Evolutionary conservation across 306 rosid genomes (phyloP).

Genomic region (Carpinus viminea): DNA sequence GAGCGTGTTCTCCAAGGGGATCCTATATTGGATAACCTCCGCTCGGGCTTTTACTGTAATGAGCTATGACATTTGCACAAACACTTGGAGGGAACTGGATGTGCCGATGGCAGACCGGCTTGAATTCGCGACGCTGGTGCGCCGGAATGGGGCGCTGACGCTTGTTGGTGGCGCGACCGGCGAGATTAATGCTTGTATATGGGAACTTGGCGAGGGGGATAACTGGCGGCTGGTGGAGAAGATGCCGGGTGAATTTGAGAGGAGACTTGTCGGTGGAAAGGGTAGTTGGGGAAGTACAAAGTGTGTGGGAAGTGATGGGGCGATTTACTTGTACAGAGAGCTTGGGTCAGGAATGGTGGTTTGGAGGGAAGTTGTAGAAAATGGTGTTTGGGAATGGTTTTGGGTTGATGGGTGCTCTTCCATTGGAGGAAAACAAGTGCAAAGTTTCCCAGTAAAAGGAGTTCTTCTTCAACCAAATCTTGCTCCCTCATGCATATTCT

Average conservation of each 20-base stretch:
- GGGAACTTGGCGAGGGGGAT: conserved; percentile 54
- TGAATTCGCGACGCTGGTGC: conserved; percentile 62
- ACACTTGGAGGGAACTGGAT: conserved; percentile 53
- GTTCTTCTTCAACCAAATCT: conserved; percentile 64
- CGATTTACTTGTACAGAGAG: conserved; percentile 55
- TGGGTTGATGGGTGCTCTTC: conserved; percentile 63
- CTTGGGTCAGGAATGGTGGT: conserved; percentile 63
- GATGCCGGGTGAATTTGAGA: conserved; percentile 56
- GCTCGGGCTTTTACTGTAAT: conserved; percentile 66
- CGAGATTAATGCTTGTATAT: conserved; percentile 42
- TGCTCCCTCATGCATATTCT: conserved; percentile 33
- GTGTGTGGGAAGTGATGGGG: conserved; percentile 58
- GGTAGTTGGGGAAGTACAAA: conserved; percentile 57
- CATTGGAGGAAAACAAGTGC: conserved; percentile 44
- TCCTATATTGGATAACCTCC: conserved; percentile 73
- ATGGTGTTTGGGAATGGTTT: conserved; percentile 56
- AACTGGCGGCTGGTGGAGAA: conserved; percentile 54
- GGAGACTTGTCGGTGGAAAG: conserved; percentile 46
- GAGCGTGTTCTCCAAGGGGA: conserved; percentile 43
- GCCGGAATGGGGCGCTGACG: conserved; percentile 40
- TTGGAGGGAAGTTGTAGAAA: conserved; percentile 36
- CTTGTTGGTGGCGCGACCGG: conserved; percentile 57
- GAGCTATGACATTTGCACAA: conserved; percentile 40
- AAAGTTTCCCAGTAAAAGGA: conserved; percentile 52
- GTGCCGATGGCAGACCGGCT: conserved; percentile 70